These are phyloP conservation scores for Triangularia verruculosa DNA, from an alignment of 2,329 filamentous ascomycete genomes.

Conservation along the genomic window DNA sequence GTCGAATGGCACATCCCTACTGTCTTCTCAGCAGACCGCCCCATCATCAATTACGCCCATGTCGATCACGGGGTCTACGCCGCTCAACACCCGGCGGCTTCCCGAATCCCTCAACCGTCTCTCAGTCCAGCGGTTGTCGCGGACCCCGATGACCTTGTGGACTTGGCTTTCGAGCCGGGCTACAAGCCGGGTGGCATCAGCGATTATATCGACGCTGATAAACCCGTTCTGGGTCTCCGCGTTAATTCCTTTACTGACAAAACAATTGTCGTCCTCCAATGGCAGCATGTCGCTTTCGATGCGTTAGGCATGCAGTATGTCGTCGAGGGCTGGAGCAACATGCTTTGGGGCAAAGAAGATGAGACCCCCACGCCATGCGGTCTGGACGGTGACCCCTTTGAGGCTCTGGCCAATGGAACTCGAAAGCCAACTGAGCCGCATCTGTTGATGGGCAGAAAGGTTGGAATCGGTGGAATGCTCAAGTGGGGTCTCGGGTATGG, in stretches of 20 bases:
- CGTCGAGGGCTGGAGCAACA: constrained; percentile 40
- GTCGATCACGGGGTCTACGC: constrained; percentile 32
- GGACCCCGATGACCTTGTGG: constrained; percentile 29
- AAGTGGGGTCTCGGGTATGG: constrained; percentile 32
- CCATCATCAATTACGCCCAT: constrained; percentile 37
- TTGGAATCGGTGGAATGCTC: constrained; percentile 26
- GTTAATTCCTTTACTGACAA: constrained; percentile 43
- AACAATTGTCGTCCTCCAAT: constrained; percentile 42
- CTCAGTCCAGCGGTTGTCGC: constrained; percentile 29
- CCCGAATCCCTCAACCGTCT: constrained; percentile 31
- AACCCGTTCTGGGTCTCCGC: constrained; percentile 42
- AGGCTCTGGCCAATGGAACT: constrained; percentile 25
- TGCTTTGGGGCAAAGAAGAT: constrained; percentile 37
- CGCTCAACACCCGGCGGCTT: constrained; percentile 36
- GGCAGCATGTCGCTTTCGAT: constrained; percentile 44
- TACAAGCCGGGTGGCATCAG: constrained; percentile 28
- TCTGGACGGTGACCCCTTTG: constrained; percentile 34
- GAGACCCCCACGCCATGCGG: constrained; percentile 34
- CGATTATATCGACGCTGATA: constrained; percentile 39
- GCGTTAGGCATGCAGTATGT: constrained; percentile 39
- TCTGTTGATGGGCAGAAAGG: constrained; percentile 20
- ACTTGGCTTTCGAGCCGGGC: constrained; percentile 27
- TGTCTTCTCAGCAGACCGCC: constrained; percentile 36
- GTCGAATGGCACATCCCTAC: constrained; percentile 37
- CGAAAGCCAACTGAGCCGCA: constrained; percentile 25